These are phyloP conservation scores for Vitis vinifera DNA, from an alignment of 164 flowering plant genomes.

Conservation along the genomic window DNA sequence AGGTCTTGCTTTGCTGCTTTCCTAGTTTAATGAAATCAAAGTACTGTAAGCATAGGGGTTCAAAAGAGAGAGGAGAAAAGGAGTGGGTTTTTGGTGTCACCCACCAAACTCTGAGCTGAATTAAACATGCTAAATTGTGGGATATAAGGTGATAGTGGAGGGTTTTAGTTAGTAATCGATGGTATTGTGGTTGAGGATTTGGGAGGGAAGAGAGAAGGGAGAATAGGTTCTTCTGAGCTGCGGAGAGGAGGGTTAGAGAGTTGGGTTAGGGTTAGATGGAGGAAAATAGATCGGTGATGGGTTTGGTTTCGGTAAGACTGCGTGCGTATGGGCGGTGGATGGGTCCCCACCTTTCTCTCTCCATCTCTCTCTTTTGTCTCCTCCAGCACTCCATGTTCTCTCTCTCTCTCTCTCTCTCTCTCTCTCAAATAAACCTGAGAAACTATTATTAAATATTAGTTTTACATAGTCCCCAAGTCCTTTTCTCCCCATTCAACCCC, in stretches of 20 bases:
- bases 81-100: slow-evolving; percentile 16
- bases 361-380: not conserved
- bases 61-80: not conserved
- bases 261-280: slow-evolving; percentile 32
- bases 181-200: slow-evolving; percentile 11
- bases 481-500: not conserved
- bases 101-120: slow-evolving; percentile 27
- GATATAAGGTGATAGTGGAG: too few relatives aligned
- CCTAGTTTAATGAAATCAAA: slow-evolving; percentile 4
- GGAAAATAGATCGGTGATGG: slow-evolving; percentile 17
- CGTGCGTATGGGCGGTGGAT: slow-evolving; percentile 43
- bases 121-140: not conserved
- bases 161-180: not conserved
- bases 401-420: not conserved
- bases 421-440: not conserved
- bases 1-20: slow-evolving; percentile 5
- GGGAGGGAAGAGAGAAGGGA: slow-evolving; percentile 2
- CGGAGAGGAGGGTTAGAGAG: not conserved
- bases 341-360: slow-evolving; percentile 30
- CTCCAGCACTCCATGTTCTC: slow-evolving; percentile 14
- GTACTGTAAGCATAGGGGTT: not conserved
- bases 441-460: not conserved
- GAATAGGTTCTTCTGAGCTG: not conserved
- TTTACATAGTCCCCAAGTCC: not conserved
- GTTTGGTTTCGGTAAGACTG: slow-evolving; percentile 23